Conservation (phyloP, 2,329 filamentous ascomycete species). For the Stagonosporopsis tanaceti region DNA sequence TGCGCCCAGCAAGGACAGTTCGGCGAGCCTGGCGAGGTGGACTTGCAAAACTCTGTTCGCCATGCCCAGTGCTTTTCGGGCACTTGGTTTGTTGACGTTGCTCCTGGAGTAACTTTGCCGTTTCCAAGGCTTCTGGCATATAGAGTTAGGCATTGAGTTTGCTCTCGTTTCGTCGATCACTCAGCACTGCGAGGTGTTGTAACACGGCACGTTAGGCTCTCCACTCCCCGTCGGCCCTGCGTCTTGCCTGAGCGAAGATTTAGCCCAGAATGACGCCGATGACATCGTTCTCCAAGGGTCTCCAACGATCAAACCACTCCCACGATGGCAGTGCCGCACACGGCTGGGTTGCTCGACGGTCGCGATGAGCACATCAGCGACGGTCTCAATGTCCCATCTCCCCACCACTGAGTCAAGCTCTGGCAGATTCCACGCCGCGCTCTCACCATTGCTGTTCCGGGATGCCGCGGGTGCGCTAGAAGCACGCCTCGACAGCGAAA, state of each 20-base stretch:
- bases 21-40: constrained; percentile 14
- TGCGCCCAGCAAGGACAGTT: constrained; percentile 21
- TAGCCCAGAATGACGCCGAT: constrained; percentile 22
- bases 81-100: constrained; percentile 10
- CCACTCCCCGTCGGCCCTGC: constrained; percentile 31
- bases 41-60: constrained; percentile 23
- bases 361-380: constrained; percentile 23
- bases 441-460: constrained; percentile 37
- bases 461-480: constrained; percentile 43
- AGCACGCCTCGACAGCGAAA: constrained; percentile 35
- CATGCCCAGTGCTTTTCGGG: constrained; percentile 23
- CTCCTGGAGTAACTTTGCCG: constrained; percentile 30
- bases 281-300: constrained; percentile 18
- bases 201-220: constrained; percentile 31
- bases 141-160: constrained; percentile 28
- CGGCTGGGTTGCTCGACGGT: constrained; percentile 9
- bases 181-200: constrained; percentile 15
- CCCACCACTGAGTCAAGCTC: constrained; percentile 28
- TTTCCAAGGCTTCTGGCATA: constrained; percentile 11
- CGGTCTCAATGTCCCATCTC: constrained; percentile 26
- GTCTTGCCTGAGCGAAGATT: constrained; percentile 13
- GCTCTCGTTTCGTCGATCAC: constrained; percentile 28
- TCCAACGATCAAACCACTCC: constrained; percentile 8
- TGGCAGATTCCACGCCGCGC: constrained; percentile 28
- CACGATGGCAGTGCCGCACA: constrained; percentile 7